Percentiles rank a stretch among this genome's conserved stretches.
Evolutionary conservation across 108 stramenopile genomes (phyloP).

Genomic region (Hondaea fermentalgiana): DNA sequence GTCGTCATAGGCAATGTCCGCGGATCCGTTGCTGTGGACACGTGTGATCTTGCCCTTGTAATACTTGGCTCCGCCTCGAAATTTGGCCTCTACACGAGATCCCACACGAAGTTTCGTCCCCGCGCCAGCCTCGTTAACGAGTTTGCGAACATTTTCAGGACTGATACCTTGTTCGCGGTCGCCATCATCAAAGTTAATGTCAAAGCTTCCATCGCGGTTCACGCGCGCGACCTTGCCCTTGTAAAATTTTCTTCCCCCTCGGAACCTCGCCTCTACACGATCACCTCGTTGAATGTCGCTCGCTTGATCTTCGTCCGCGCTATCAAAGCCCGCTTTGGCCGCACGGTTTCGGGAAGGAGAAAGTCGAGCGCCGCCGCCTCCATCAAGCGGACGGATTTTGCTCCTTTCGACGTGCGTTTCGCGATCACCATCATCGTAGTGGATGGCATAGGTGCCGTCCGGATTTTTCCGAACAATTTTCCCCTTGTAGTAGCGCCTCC

Average conservation of each 20-base stretch:
- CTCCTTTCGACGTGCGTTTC: slow-evolving; percentile 18
- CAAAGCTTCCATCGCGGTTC: slow-evolving; percentile 42
- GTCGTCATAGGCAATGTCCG: slow-evolving; percentile 35
- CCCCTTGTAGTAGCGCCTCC: not conserved
- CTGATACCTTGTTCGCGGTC: not conserved
- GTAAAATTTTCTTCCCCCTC: slow-evolving; percentile 28
- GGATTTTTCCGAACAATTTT: not conserved
- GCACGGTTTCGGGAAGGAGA: not conserved
- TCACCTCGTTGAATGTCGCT: not conserved
- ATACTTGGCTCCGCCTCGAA: not conserved
- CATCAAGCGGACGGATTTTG: not conserved
- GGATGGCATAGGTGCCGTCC: slow-evolving; percentile 20
- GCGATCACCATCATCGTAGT: slow-evolving; percentile 29
- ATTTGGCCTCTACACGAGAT: not conserved
- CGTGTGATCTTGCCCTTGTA: slow-evolving; percentile 13
- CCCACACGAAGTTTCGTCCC: not conserved
- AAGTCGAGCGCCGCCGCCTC: not conserved
- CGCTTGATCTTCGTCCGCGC: not conserved
- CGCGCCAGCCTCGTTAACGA: not conserved
- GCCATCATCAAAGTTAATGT: slow-evolving; percentile 31
- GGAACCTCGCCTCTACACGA: not conserved
- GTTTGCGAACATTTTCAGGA: not conserved
- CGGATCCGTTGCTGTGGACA: slow-evolving; percentile 35
- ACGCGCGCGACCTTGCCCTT: slow-evolving; percentile 34
- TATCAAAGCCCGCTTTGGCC: not conserved